A percentile compares a stretch with the other conserved stretches of the same genome.
Evolutionary conservation across 352 stramenopile species (phyloP).

Genomic region (Phytophthora pistaciae): DNA sequence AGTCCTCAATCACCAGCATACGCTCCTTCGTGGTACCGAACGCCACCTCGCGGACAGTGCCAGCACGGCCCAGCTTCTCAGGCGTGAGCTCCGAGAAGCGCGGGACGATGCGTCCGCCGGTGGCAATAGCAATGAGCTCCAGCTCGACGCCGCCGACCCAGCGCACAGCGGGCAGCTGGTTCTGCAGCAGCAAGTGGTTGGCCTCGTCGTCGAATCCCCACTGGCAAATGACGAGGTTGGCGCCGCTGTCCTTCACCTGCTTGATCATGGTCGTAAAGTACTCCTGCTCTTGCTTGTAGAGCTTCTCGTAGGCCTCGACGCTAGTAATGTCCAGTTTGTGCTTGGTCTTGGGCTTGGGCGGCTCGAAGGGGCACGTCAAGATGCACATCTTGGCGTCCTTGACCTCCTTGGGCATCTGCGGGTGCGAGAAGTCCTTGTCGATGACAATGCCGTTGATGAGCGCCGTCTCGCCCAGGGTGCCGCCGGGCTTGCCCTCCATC

Average conservation of each 20-base stretch:
- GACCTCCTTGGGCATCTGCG: constrained; percentile 98
- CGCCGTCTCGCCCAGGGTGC: constrained; percentile 97
- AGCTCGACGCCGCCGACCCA: constrained; percentile 99
- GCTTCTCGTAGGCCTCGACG: constrained; percentile 97
- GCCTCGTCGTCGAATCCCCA: constrained; percentile 99
- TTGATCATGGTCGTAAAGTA: constrained; percentile 99
- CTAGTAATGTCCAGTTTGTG: constrained; percentile 97
- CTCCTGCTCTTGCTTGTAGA: constrained; percentile 98
- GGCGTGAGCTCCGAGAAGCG: constrained; percentile 97
- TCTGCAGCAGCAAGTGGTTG: constrained; percentile 99
- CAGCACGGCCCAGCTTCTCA: constrained; percentile 97
- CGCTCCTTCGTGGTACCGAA: constrained; percentile 98
- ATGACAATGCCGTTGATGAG: constrained; percentile 99
- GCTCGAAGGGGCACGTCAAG: constrained; percentile 99
- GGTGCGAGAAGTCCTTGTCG: constrained; percentile 99
- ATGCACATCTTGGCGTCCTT: constrained; percentile 99
- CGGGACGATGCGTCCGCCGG: constrained; percentile 98
- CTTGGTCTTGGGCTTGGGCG: constrained; percentile 99
- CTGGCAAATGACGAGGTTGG: constrained; percentile 99
- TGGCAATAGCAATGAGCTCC: constrained; percentile 99
- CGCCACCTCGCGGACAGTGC: constrained; percentile 96
- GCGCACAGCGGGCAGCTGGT: constrained; percentile 97
- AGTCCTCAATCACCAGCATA: constrained; percentile 99
- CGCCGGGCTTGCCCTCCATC: constrained; percentile 98
- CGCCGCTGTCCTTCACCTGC: constrained; percentile 98